Evolutionary conservation across 805 yeast genomes (phyloP).

Genomic region (Suhomyces sp.): DNA sequence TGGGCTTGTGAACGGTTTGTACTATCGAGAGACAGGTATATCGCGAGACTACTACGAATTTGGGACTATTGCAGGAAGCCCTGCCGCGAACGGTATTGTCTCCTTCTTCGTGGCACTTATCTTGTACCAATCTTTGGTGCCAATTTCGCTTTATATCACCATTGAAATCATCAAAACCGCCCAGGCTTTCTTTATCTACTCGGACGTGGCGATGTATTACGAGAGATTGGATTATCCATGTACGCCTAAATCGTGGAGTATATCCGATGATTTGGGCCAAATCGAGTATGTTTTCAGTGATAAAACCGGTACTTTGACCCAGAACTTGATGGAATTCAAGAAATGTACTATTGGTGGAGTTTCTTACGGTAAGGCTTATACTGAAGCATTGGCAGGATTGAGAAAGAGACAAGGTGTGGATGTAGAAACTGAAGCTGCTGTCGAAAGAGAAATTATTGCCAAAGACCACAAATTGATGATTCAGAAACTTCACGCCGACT

Average conservation of each 20-base stretch:
- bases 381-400: constrained; percentile 74
- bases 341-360: constrained; percentile 69
- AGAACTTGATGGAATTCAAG: constrained; percentile 78
- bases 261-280: constrained; percentile 82
- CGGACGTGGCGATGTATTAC: constrained; percentile 69
- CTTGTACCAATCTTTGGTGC: constrained; percentile 73
- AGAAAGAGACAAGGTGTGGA: constrained; percentile 65
- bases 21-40: constrained; percentile 40
- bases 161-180: constrained; percentile 75
- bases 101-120: constrained; percentile 71
- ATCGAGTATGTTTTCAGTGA: constrained; percentile 80
- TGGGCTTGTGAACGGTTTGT: constrained; percentile 68
- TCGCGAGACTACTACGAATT: constrained; percentile 60
- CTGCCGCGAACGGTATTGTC: constrained; percentile 65
- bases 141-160: constrained; percentile 75
- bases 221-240: constrained; percentile 69
- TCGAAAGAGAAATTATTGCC: constrained; percentile 39
- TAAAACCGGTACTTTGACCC: constrained; percentile 82
- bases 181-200: constrained; percentile 72
- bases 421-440: constrained; percentile 46
- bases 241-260: constrained; percentile 78
- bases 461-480: constrained; percentile 49
- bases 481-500: constrained; percentile 28
- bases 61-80: constrained; percentile 53
- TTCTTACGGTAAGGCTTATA: constrained; percentile 70